A percentile compares a stretch with the other conserved stretches of the same genome.
phyloP scores from a whole-genome alignment of 2,329 filamentous ascomycete species.

The Fusarium sp. region DNA sequence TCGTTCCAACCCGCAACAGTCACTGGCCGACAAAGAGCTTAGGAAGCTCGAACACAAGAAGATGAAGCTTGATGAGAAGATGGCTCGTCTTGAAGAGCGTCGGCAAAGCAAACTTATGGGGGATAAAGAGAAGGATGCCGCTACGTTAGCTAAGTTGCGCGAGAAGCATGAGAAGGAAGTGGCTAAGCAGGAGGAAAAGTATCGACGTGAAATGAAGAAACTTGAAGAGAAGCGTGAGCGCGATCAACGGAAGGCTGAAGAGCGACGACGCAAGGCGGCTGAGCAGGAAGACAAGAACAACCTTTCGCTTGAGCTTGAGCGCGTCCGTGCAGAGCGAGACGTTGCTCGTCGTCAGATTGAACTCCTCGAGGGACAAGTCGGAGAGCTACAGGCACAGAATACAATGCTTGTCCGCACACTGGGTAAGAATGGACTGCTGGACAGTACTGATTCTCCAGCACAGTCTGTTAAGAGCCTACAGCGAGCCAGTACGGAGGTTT shows the following conservation, averaged over 20 bases:
- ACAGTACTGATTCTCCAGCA: conserved; percentile 54
- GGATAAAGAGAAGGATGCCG: conserved; percentile 61
- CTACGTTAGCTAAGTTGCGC: conserved; percentile 65
- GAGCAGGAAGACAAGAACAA: conserved; percentile 66
- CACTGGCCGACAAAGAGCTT: conserved; percentile 69
- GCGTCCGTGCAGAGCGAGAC: conserved; percentile 62
- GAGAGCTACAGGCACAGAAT: conserved; percentile 69
- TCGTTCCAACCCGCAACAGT: conserved; percentile 40
- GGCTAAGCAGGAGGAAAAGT: conserved; percentile 74
- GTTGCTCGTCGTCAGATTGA: conserved; percentile 64
- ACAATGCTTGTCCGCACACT: conserved; percentile 66
- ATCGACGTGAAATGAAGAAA: conserved; percentile 71
- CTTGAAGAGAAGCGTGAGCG: conserved; percentile 71
- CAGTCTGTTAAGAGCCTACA: conserved; percentile 39
- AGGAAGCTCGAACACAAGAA: conserved; percentile 70
- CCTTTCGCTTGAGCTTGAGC: conserved; percentile 64
- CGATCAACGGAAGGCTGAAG: conserved; percentile 70
- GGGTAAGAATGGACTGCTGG: conserved; percentile 58
- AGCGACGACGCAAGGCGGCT: conserved; percentile 59
- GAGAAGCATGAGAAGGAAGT: conserved; percentile 73
- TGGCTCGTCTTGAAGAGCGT: conserved; percentile 65
- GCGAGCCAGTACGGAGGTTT: conserved; percentile 16
- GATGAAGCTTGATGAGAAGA: conserved; percentile 71
- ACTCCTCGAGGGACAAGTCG: conserved; percentile 65
- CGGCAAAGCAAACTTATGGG: conserved; percentile 58